Base-by-base conservation (phyloP, 352 stramenopile species). In the Pythium graminicola region DNA sequence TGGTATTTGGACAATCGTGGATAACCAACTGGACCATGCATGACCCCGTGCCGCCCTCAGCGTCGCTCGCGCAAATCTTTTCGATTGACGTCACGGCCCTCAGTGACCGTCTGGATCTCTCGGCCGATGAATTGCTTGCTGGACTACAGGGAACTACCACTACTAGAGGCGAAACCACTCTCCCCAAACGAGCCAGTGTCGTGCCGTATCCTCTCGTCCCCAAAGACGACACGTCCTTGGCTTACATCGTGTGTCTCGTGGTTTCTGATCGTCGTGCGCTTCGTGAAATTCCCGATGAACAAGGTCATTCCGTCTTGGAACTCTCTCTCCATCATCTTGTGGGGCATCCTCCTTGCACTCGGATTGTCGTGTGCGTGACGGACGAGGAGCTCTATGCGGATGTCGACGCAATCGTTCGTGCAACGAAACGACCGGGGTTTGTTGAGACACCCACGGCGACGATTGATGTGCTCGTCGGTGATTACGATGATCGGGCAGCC, bases 41-140 rank as follows among this genome's bases (percentile, higher is more conserved):
- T 24, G 40, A 47, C 22, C 17, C 22, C n/a, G n/a, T n/a, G 13
- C 9, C 40, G 40, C 32, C 31, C 31, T 14, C 31, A 36, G 9
- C 31, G 9, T 14, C 31, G 8, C 8, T 14, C 2, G 45, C 31
- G 2, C 45, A 67, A 43, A 60, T 62, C 49, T 67, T 60, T 19
- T 45, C 60, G 49, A 38, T 67, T 8, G 53, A 62, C 19, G 27
- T 67, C 6, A 38, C 46, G 6, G 48, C 50, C 29, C 49, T 67
- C 10, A 62, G 60, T 42, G 60, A 67, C 31, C 47, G 41, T 2
- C 32, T 67, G 11, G 47, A 56, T 19, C 14, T 66, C 33, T 42
- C 48, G 3, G 26, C 41, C 13, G 24, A 40, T 6, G 59, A 66
- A 28, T 26, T 66, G n/a, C 48, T 66, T 23, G 39, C 47, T 0